Evolutionary conservation across 2,329 filamentous ascomycete species (phyloP).

Genomic region (Penicillium sp.): DNA sequence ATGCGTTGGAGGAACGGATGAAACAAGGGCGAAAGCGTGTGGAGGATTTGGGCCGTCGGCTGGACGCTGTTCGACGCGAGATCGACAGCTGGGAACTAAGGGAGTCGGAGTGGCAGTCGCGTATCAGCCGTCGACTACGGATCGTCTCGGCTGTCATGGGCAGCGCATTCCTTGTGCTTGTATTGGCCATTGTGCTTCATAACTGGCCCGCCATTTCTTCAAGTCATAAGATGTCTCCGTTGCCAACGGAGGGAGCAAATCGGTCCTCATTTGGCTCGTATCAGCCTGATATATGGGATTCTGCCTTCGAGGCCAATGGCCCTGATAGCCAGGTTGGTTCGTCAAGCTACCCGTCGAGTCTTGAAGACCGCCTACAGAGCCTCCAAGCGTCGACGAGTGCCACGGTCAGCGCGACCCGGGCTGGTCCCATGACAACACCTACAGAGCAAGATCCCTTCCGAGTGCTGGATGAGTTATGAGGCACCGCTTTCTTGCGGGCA

Average conservation of each 20-base stretch:
- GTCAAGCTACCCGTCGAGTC: constrained; percentile 21
- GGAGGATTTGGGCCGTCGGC: constrained; percentile 36
- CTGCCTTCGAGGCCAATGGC: background rate
- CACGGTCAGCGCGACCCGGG: background rate
- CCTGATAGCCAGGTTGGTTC: background rate
- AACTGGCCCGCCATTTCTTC: constrained; percentile 19
- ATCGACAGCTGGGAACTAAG: constrained; percentile 45
- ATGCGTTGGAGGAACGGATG: constrained; percentile 41
- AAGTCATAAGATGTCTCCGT: constrained; percentile 1
- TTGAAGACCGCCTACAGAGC: constrained; percentile 20
- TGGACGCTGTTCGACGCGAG: constrained; percentile 39
- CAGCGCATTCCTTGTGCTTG: constrained; percentile 26
- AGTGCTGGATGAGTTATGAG: constrained; percentile 33
- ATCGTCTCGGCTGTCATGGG: constrained; percentile 38
- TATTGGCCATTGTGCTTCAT: constrained; percentile 31
- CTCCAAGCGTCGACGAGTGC: constrained; percentile 6
- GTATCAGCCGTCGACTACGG: constrained; percentile 38
- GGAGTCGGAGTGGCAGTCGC: constrained; percentile 44
- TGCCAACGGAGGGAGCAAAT: constrained; percentile 12
- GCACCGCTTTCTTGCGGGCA: background rate
- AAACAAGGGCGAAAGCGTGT: constrained; percentile 34
- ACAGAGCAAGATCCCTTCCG: constrained; percentile 26
- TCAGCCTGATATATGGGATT: constrained; percentile 7
- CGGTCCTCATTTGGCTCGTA: constrained; percentile 10
- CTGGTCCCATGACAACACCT: constrained; percentile 5